These are phyloP conservation scores for Protomyces inouyei DNA, from an alignment of 1,139 yeast species.

Conservation along the genomic window DNA sequence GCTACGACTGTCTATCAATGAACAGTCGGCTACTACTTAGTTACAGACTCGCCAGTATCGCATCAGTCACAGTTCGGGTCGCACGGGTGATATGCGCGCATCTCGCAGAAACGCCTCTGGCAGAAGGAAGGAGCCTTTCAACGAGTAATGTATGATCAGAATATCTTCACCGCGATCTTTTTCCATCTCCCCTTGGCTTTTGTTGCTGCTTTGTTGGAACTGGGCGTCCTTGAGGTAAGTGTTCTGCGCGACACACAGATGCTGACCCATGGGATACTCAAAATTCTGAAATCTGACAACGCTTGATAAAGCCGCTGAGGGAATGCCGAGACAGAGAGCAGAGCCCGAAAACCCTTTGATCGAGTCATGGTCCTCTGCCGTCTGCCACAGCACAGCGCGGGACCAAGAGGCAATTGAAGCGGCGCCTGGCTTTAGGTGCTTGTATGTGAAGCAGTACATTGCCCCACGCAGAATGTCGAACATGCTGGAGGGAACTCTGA, in stretches of 20 bases:
- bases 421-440: too few relatives aligned
- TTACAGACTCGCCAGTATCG: too few relatives aligned
- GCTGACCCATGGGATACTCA: neutral
- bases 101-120: neutral
- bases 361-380: too few relatives aligned
- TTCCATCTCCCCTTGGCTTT: neutral
- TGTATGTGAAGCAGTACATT: too few relatives aligned
- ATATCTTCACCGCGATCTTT: neutral
- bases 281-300: neutral
- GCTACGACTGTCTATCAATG: too few relatives aligned
- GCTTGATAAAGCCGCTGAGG: neutral
- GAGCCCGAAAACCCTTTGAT: neutral
- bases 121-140: neutral
- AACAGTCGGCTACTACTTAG: too few relatives aligned
- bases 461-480: too few relatives aligned
- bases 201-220: neutral
- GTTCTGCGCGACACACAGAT: neutral
- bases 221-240: neutral
- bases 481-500: too few relatives aligned
- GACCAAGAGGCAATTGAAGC: too few relatives aligned
- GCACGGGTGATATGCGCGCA: neutral
- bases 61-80: too few relatives aligned
- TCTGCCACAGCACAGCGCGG: too few relatives aligned
- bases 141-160: neutral
- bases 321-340: neutral